phyloP scores from a whole-genome alignment of 2,329 filamentous ascomycete species.

The Alternaria angustiovoidea region DNA sequence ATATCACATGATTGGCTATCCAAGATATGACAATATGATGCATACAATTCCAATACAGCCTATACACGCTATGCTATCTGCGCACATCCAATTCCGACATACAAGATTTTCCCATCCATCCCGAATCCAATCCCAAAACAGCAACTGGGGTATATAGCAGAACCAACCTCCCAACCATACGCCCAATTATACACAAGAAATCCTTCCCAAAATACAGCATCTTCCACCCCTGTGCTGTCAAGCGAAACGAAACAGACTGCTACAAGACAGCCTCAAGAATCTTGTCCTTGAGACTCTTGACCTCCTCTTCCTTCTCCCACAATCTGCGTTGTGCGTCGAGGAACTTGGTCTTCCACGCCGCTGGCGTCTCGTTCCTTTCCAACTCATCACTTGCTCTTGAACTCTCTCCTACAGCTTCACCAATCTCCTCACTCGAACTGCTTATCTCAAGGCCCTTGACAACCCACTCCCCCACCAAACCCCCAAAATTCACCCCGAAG shows the following conservation, averaged over 20 bases:
- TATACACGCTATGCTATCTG: not conserved
- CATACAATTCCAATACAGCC: not conserved
- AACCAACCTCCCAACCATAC: slow-evolving; percentile 20
- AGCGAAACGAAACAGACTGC: not conserved
- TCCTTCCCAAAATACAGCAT: no score
- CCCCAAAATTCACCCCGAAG: slow-evolving; percentile 54
- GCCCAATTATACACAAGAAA: slow-evolving; percentile 10
- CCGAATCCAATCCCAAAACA: slow-evolving; percentile 20
- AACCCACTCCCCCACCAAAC: slow-evolving; percentile 53
- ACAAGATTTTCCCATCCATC: not conserved
- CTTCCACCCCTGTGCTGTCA: not conserved
- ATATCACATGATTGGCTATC: not conserved
- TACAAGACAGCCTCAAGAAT: slow-evolving; percentile 52
- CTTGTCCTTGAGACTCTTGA: slow-evolving; percentile 46
- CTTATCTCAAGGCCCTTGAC: slow-evolving; percentile 48
- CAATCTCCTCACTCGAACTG: not conserved
- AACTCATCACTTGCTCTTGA: slow-evolving; percentile 21
- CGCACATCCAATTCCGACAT: not conserved
- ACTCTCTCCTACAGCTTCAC: slow-evolving; percentile 4
- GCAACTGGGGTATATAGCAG: slow-evolving; percentile 38
- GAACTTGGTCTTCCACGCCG: slow-evolving; percentile 47
- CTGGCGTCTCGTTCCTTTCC: slow-evolving; percentile 22
- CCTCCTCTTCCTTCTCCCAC: slow-evolving; percentile 48
- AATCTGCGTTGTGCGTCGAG: slow-evolving; percentile 44
- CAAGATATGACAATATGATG: not conserved